Evolutionary conservation across 345 rosid species (phyloP).

Genomic region (Firmiana major): DNA sequence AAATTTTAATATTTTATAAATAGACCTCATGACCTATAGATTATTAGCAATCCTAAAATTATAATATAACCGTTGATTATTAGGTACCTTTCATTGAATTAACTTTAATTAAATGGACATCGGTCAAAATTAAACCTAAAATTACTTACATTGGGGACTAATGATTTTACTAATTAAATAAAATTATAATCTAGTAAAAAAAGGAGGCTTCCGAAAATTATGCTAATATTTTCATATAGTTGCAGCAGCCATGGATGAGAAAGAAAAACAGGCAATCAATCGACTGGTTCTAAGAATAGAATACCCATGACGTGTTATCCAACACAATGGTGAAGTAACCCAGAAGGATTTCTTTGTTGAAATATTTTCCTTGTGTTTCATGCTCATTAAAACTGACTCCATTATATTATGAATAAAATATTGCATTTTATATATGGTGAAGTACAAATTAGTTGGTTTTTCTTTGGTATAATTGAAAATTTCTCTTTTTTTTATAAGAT

Average conservation of each 20-base stretch:
- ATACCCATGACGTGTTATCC: conserved; percentile 35
- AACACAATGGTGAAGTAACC: conserved; percentile 33
- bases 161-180: not conserved
- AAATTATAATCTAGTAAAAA: not conserved
- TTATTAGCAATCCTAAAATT: not conserved
- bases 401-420: conserved; percentile 21
- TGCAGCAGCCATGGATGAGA: conserved; percentile 13
- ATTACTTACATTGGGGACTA: not conserved
- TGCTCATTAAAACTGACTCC: conserved; percentile 29
- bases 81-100: not conserved
- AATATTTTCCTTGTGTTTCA: conserved; percentile 16
- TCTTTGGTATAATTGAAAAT: not conserved
- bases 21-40: no score
- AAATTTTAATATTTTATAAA: no score
- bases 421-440: conserved; percentile 1
- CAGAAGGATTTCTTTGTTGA: conserved; percentile 30
- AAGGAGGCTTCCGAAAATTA: not conserved
- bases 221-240: no score
- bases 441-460: conserved; percentile 24
- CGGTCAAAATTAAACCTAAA: not conserved
- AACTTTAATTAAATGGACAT: not conserved
- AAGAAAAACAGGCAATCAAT: conserved; percentile 8
- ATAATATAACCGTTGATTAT: not conserved
- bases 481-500: not conserved
- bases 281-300: not conserved